Conservation (phyloP, 2,329 filamentous ascomycete genomes). For the Penicillium sp. region DNA sequence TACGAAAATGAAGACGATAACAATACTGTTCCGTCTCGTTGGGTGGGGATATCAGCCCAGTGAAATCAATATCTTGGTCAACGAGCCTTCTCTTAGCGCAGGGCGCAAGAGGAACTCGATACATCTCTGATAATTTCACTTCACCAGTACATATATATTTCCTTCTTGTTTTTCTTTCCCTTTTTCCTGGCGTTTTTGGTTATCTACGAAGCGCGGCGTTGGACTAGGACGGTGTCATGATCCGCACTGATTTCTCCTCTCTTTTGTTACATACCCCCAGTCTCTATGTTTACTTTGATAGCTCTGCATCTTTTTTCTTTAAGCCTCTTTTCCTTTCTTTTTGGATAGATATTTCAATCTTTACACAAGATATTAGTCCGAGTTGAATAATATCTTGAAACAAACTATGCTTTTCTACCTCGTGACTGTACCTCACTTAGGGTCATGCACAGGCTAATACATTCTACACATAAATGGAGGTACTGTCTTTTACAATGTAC, state of each 20-base stretch:
- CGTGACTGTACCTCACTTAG: not conserved
- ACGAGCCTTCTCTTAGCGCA: constrained; percentile 9
- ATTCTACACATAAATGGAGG: not conserved
- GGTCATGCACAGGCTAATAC: too few relatives aligned
- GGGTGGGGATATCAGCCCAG: constrained; percentile 23
- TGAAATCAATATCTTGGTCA: not conserved
- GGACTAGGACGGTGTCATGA: constrained; percentile 18
- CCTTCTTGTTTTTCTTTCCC: not conserved
- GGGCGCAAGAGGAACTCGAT: constrained; percentile 10
- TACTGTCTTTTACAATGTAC: not conserved
- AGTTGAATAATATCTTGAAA: not conserved
- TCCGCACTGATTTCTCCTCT: constrained; percentile 12
- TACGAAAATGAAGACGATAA: constrained; percentile 26
- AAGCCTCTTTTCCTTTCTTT: constrained; percentile 11
- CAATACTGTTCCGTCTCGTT: constrained; percentile 22
- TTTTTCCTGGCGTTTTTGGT: not conserved
- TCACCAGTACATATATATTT: constrained; percentile 14
- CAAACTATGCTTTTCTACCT: too few relatives aligned
- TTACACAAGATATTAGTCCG: constrained; percentile 9
- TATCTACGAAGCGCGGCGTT: constrained; percentile 23
- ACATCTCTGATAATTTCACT: not conserved
- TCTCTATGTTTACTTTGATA: not conserved
- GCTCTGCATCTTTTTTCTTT: not conserved
- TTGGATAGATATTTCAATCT: not conserved
- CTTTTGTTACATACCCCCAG: constrained; percentile 16